Evolutionary conservation across 129 eudicot species (phyloP).

Genomic region (Arctium lappa): DNA sequence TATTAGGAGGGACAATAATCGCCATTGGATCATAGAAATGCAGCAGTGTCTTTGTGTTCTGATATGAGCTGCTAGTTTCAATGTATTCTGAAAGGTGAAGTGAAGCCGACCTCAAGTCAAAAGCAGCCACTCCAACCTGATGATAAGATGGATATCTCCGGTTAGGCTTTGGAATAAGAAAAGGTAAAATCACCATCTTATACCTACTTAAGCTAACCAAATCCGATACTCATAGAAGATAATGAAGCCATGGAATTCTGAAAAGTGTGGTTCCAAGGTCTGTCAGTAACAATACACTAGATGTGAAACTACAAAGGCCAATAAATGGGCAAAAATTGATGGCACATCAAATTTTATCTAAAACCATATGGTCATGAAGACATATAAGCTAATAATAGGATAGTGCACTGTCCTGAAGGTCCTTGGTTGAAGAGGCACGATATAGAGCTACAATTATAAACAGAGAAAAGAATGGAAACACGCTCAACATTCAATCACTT

Average conservation of each 20-base stretch:
- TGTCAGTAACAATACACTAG: not conserved
- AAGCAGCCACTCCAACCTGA: constrained; percentile 98
- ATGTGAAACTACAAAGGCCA: not conserved
- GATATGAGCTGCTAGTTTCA: constrained; percentile 92
- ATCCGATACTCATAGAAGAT: not conserved
- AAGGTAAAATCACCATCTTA: not conserved
- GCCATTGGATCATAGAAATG: constrained; percentile 88
- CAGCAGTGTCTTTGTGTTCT: constrained; percentile 84
- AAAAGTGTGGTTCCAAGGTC: not conserved
- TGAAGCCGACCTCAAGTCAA: constrained; percentile 92
- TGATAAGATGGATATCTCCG: not conserved
- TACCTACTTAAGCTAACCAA: constrained; percentile 1
- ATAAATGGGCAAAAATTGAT: not conserved
- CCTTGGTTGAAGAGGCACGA: not conserved
- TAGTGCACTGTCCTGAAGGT: too few species aligned
- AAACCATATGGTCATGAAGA: not conserved
- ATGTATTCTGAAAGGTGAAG: constrained; percentile 93
- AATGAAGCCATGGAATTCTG: not conserved
- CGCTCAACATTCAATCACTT: not conserved
- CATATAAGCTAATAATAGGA: not conserved
- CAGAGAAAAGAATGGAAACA: not conserved
- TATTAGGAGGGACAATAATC: constrained; percentile 82
- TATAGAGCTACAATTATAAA: too few species aligned
- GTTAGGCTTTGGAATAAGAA: not conserved
- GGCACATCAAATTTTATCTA: not conserved